Base-by-base conservation (phyloP, 1,139 yeast genomes). In the Nadsonia commutata region DNA sequence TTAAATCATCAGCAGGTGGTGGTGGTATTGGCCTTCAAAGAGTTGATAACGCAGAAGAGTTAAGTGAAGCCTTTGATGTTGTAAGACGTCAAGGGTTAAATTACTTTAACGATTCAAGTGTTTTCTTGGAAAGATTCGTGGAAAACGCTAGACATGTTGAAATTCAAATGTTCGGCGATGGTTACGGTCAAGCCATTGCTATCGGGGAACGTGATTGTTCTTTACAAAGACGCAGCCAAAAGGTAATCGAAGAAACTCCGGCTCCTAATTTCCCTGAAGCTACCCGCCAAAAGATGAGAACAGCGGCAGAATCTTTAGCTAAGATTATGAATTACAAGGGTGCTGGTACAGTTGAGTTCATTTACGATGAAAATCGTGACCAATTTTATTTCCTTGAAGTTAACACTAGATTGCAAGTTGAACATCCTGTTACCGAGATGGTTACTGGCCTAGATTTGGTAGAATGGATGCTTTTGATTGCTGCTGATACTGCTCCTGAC, bases 151-250 rank as follows among this genome's bases (percentile, higher is more conserved):
- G 98, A 60, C 98, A 90, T 60, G 96, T 90, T 46, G 98, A 90
- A 64, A 80, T 90, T 48, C 98, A 90, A 65, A 80, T 90, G 71
- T 78, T 90, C 62, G 98, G 96, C 57, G 97, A 90, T 60, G 97
- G 97, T 49, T 67, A 70, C 45, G 98, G 98, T 50, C 74, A 74
- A 50, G 96, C 95, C 7, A 77, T 86, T 58, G 94, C 97, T 2
- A 63, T 90, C 42, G 97, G 97, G 45, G 98, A 90, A 66, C 78
- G 98, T 67, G 98, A 90, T 64, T 90, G 98, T 64, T 88, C 97
- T 19, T 71, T 90, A 55, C 98, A 90, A 65, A 80, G 98, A 64
- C 81, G 97, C 67, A 86, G 88, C 65, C 98, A 90, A 64, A 90
- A 90, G 66, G 71, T 90, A 52, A 84, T 90, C 48, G 98, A 90